phyloP scores from a whole-genome alignment of 139 green algal genomes.

The Coelastrella sp. region DNA sequence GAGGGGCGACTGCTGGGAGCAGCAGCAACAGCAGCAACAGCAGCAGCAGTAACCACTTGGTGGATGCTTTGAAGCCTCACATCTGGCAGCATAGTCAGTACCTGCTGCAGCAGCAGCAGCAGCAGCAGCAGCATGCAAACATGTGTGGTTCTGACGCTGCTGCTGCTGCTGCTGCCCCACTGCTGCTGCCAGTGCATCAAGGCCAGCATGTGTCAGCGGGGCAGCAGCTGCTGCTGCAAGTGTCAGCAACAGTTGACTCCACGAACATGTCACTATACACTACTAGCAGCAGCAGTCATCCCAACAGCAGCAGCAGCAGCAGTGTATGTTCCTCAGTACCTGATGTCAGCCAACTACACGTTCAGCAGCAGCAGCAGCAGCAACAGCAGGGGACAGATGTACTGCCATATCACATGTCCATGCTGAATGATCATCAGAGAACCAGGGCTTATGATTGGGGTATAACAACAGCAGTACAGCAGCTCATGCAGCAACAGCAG shows the following conservation, averaged over 20 bases:
- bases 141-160: background rate
- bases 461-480: slow-evolving; percentile 10
- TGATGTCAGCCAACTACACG: background rate
- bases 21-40: background rate
- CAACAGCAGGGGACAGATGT: slow-evolving; percentile 12
- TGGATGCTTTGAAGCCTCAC: slow-evolving; percentile 26
- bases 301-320: background rate
- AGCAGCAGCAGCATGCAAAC: slow-evolving; percentile 6
- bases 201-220: slow-evolving; percentile 12
- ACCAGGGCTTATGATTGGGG: slow-evolving; percentile 23
- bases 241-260: background rate
- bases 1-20: background rate
- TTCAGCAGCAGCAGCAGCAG: background rate
- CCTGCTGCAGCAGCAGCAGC: background rate
- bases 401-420: slow-evolving; percentile 59
- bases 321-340: background rate
- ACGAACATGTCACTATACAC: background rate
- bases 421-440: slow-evolving; percentile 55
- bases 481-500: slow-evolving; percentile 33
- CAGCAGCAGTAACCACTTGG: background rate
- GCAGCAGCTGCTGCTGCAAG: slow-evolving; percentile 36
- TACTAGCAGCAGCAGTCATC: background rate
- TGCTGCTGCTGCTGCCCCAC: background rate
- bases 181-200: background rate
- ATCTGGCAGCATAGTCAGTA: slow-evolving; percentile 38